Percentiles rank a stretch among this genome's conserved stretches.
Conservation (phyloP, 2,329 filamentous ascomycete species). For the Bipolaris victoriae region DNA sequence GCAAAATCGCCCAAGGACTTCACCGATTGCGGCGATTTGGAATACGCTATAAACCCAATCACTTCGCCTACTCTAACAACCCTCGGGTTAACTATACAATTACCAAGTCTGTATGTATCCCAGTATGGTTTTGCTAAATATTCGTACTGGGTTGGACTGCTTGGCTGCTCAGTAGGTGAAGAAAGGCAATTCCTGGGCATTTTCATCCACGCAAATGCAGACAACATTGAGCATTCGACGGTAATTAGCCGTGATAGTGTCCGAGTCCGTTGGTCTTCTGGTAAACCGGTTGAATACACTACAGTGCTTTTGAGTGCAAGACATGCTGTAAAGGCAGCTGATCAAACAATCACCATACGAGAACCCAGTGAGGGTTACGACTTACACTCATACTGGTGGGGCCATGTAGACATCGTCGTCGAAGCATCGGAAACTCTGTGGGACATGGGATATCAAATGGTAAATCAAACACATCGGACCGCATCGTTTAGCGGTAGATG, state of each 20-base stretch:
- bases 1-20: neutral
- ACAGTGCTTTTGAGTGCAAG: neutral
- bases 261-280: too few species aligned
- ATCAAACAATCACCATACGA: neutral
- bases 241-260: too few species aligned
- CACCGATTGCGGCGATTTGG: neutral
- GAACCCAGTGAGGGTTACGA: neutral
- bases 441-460: too few species aligned
- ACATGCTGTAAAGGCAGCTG: neutral
- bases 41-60: neutral
- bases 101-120: neutral
- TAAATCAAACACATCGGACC: too few species aligned
- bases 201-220: fast-evolving
- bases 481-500: too few species aligned
- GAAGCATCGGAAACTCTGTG: neutral
- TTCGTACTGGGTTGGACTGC: neutral
- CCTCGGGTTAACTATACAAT: neutral
- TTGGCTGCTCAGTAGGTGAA: neutral
- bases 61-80: neutral
- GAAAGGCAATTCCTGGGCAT: neutral
- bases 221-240: too few species aligned
- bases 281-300: too few species aligned
- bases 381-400: too few species aligned
- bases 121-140: too few species aligned
- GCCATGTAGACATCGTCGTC: neutral